Percentiles rank a stretch among this genome's conserved stretches.
Evolutionary conservation across 2,329 filamentous ascomycete species (phyloP).

Genomic region (Thelonectria blattea): DNA sequence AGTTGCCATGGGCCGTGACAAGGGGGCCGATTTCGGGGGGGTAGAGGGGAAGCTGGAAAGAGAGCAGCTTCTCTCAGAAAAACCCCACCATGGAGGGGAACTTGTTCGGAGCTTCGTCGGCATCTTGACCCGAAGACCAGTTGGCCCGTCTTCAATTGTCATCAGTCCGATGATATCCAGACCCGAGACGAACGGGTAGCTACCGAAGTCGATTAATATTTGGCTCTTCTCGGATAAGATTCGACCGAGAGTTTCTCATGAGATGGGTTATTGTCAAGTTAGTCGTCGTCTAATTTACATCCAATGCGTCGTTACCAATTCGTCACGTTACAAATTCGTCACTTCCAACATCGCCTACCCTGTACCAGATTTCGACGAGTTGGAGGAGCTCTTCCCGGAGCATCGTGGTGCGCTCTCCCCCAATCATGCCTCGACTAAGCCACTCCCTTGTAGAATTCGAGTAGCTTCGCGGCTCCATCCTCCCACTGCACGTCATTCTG

Average conservation of each 20-base stretch:
- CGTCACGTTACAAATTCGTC: neutral
- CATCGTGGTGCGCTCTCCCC: neutral
- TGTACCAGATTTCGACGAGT: slow-evolving; percentile 1
- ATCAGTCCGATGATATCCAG: neutral
- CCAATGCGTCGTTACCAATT: neutral
- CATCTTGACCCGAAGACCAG: slow-evolving; percentile 28
- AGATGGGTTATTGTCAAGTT: slow-evolving; percentile 17
- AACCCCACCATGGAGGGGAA: slow-evolving; percentile 11
- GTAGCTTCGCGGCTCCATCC: slow-evolving; percentile 52
- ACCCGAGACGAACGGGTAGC: neutral
- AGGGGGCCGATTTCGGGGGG: slow-evolving; percentile 15
- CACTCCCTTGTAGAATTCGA: slow-evolving; percentile 46
- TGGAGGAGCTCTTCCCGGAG: slow-evolving; percentile 12
- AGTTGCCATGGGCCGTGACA: neutral
- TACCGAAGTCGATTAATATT: neutral
- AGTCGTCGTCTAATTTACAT: slow-evolving; percentile 4
- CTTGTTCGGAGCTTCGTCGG: slow-evolving; percentile 30
- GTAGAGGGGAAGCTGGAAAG: neutral
- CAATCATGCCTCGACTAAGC: too few relatives aligned
- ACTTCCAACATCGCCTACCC: slow-evolving; percentile 11
- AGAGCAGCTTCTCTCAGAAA: neutral
- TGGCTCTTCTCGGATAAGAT: neutral
- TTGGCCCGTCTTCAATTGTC: slow-evolving; percentile 3
- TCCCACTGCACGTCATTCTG: slow-evolving; percentile 59
- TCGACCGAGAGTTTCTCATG: neutral